Conservation (phyloP, 371 early-diverging fungal species). For the Mucor indicus region DNA sequence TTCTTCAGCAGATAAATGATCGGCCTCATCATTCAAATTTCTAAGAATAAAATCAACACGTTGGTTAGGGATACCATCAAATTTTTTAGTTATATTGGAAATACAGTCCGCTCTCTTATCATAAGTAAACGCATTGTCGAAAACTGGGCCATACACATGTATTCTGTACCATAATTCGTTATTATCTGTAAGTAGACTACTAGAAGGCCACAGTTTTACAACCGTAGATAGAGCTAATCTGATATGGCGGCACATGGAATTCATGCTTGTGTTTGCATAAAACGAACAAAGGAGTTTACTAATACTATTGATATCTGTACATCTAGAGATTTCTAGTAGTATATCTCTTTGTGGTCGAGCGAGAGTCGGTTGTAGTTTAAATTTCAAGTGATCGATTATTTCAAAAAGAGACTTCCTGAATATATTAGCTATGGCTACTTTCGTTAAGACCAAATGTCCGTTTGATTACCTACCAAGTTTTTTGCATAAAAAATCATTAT, state of each 20-base stretch:
- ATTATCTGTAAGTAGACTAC: background rate
- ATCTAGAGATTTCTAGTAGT: too few species aligned
- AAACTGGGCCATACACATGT: background rate
- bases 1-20: conserved; percentile 6
- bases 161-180: conserved; percentile 1
- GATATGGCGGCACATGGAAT: background rate
- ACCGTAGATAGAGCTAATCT: background rate
- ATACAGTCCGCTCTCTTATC: background rate
- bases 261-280: background rate
- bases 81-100: background rate
- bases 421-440: too few species aligned
- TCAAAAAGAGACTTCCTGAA: too few species aligned
- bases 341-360: too few species aligned
- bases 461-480: too few species aligned
- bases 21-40: background rate
- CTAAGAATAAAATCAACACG: conserved; percentile 8
- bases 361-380: too few species aligned
- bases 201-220: conserved; percentile 1
- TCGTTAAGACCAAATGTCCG: too few species aligned
- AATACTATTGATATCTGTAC: too few species aligned
- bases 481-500: too few species aligned
- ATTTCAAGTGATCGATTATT: too few species aligned
- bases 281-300: too few species aligned
- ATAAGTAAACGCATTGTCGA: background rate
- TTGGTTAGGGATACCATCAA: background rate